phyloP scores from a whole-genome alignment of 441 rosid species.

The Corymbia citriodora region DNA sequence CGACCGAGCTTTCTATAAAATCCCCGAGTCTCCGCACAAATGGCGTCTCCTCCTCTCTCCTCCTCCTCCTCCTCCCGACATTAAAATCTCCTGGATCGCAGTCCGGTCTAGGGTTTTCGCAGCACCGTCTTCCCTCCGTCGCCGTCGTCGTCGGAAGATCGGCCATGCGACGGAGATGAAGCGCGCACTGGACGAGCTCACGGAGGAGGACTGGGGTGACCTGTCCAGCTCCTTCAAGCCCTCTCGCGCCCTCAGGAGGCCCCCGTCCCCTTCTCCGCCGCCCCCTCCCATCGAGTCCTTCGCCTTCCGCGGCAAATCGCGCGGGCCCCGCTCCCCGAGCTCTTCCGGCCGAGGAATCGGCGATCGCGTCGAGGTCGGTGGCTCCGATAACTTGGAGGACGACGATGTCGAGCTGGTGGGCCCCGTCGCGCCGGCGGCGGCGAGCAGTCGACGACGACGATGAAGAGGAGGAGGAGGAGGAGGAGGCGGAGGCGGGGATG shows the following conservation, averaged over 20 bases:
- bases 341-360: conserved; percentile 6
- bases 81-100: not conserved
- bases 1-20: not conserved
- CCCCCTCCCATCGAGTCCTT: conserved; percentile 68
- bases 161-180: conserved; percentile 38
- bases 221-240: conserved; percentile 61
- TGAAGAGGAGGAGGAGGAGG: conserved; percentile 1
- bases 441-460: conserved; percentile 44
- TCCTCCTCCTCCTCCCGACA: not conserved
- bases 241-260: conserved; percentile 52
- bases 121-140: not conserved
- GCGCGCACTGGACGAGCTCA: conserved; percentile 75
- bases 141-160: not conserved
- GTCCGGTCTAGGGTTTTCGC: not conserved
- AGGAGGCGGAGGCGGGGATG: conserved; percentile 17
- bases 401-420: conserved; percentile 33
- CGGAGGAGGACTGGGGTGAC: conserved; percentile 85
- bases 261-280: conserved; percentile 20
- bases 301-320: conserved; percentile 24
- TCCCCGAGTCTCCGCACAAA: not conserved
- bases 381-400: conserved; percentile 46
- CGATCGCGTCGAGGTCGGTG: conserved; percentile 38
- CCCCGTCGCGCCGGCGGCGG: conserved; percentile 9
- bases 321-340: conserved; percentile 11
- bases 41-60: not conserved